Evolutionary conservation across 768 basidiomycete species (phyloP).

Genomic region (Xanthoconium stramineum): DNA sequence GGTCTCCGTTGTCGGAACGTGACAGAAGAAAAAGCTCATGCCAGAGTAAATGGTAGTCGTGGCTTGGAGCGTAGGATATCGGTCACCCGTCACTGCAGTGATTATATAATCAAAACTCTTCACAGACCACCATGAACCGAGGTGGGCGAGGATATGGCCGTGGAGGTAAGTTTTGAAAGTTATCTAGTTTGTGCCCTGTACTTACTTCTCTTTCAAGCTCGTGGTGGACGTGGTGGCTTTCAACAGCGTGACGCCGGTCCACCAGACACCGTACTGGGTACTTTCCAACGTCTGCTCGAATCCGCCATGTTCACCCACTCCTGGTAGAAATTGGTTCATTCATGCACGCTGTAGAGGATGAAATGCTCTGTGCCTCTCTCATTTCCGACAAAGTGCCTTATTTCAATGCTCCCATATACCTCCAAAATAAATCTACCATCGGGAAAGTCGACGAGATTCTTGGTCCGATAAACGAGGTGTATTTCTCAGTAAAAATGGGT

Average conservation of each 20-base stretch:
- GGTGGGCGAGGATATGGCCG: slow-evolving; percentile 55
- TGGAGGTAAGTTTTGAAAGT: slow-evolving; percentile 37
- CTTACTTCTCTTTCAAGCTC: slow-evolving; percentile 35
- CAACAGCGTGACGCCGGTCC: slow-evolving; percentile 73
- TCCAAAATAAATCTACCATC: slow-evolving; percentile 92
- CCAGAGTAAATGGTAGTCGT: background rate
- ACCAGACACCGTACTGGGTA: slow-evolving; percentile 76
- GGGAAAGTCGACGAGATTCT: slow-evolving; percentile 99
- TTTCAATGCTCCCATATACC: slow-evolving; percentile 98
- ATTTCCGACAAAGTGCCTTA: slow-evolving; percentile 92
- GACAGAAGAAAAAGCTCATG: slow-evolving; percentile 40
- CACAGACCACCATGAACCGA: slow-evolving; percentile 42
- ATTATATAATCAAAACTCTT: slow-evolving; percentile 25
- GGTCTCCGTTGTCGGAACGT: slow-evolving; percentile 20
- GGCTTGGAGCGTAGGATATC: background rate
- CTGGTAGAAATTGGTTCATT: slow-evolving; percentile 87
- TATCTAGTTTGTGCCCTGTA: background rate
- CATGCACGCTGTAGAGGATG: slow-evolving; percentile 93
- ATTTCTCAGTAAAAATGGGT: slow-evolving; percentile 96
- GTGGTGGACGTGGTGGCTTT: slow-evolving; percentile 71
- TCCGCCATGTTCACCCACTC: slow-evolving; percentile 4
- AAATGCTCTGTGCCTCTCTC: slow-evolving; percentile 91
- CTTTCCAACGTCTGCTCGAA: background rate
- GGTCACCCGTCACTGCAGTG: background rate
- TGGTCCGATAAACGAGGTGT: slow-evolving; percentile 99